Conservation (phyloP, 768 basidiomycete species). For the Trametes cubensis region DNA sequence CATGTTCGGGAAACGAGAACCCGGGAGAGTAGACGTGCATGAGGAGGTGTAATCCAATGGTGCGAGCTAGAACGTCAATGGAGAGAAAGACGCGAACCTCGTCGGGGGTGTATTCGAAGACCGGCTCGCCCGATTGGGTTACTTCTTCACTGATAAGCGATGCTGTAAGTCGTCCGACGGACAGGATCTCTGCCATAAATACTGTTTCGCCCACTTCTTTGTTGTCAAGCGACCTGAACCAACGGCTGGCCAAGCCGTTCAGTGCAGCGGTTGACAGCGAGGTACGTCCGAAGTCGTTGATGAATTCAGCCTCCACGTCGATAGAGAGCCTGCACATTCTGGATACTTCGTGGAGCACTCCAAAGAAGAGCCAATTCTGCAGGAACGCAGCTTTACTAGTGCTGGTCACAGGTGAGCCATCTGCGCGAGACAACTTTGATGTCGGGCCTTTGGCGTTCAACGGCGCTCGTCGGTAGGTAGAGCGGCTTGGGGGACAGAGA, state of each 20-base stretch:
- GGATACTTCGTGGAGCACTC: not conserved
- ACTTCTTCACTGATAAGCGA: not conserved
- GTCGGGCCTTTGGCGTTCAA: not conserved
- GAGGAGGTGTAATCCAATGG: constrained; percentile 2
- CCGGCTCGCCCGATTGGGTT: not conserved
- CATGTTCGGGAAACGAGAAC: not conserved
- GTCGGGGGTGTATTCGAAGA: not conserved
- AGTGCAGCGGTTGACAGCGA: constrained; percentile 1
- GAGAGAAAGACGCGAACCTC: constrained; percentile 1
- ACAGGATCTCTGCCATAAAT: not conserved
- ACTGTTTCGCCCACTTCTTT: not conserved
- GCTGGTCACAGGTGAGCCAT: constrained; percentile 6
- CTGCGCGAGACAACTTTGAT: constrained; percentile 1
- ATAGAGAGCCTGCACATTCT: constrained; percentile 1
- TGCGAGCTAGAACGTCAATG: constrained; percentile 3
- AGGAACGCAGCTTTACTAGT: constrained; percentile 7
- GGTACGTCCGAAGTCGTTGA: not conserved
- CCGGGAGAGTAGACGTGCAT: constrained; percentile 1
- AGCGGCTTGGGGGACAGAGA: constrained; percentile 9
- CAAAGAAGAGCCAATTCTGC: constrained; percentile 17
- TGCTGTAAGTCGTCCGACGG: not conserved
- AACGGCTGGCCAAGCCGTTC: constrained; percentile 6
- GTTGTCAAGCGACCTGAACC: not conserved
- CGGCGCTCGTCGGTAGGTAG: too few species aligned
- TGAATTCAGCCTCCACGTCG: not conserved